Evolutionary conservation across 1,284 basidiomycete genomes (phyloP).

Genomic region (Rhodotorula sp.): DNA sequence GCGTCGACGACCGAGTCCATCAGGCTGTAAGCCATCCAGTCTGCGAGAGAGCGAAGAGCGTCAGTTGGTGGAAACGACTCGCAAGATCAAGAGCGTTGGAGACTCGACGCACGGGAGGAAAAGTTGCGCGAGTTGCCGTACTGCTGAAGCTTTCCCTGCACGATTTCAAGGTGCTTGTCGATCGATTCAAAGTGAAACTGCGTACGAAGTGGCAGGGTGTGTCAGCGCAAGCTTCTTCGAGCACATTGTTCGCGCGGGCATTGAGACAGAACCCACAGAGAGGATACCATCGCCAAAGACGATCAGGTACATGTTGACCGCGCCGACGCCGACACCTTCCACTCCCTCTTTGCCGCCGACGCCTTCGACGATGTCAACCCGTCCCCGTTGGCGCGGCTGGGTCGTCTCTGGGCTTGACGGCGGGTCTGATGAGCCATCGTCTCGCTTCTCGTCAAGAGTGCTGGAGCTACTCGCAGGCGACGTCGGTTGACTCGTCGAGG

Average conservation of each 20-base stretch:
- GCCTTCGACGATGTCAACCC: slow-evolving; percentile 59
- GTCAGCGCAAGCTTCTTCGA: too few relatives aligned
- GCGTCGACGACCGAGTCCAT: slow-evolving; percentile 92
- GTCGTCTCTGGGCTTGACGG: slow-evolving; percentile 10
- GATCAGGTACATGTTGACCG: slow-evolving; percentile 81
- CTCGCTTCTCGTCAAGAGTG: not conserved
- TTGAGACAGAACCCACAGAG: slow-evolving; percentile 60
- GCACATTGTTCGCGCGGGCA: too few relatives aligned
- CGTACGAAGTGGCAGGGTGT: not conserved
- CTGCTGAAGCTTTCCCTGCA: slow-evolving; percentile 65
- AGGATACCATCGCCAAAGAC: slow-evolving; percentile 88
- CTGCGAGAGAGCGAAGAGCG: slow-evolving; percentile 51
- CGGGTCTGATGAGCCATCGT: slow-evolving; percentile 21
- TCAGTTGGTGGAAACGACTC: slow-evolving; percentile 2
- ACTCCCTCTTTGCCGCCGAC: slow-evolving; percentile 58
- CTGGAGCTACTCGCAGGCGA: slow-evolving; percentile 9
- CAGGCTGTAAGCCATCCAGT: slow-evolving; percentile 92
- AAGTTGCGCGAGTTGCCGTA: slow-evolving; percentile 57
- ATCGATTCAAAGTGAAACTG: slow-evolving; percentile 94
- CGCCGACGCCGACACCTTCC: slow-evolving; percentile 64
- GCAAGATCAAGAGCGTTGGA: not conserved
- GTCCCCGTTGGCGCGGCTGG: slow-evolving; percentile 42
- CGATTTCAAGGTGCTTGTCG: slow-evolving; percentile 76
- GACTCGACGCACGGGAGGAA: slow-evolving; percentile 61
- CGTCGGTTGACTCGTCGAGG: slow-evolving; percentile 45